A percentile compares a stretch with the other conserved stretches of the same genome.
phyloP scores from a whole-genome alignment of 768 basidiomycete genomes.

The Nidula microcarpa region DNA sequence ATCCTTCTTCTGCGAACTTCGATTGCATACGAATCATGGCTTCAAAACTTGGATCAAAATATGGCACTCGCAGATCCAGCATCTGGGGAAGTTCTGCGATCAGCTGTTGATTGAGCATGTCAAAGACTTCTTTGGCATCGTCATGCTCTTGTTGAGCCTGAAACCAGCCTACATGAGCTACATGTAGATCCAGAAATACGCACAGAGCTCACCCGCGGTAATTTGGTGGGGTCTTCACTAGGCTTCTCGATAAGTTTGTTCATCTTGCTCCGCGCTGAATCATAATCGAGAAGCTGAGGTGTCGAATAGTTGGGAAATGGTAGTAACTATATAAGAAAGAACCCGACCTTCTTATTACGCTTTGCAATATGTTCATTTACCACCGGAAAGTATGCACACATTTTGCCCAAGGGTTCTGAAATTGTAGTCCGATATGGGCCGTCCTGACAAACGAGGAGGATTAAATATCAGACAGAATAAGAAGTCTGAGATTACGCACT shows the following conservation, averaged over 20 bases:
- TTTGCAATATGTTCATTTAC: conserved; percentile 94
- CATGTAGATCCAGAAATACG: too few species aligned
- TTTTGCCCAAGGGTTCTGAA: conserved; percentile 93
- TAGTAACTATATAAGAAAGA: not conserved
- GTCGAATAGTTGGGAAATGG: not conserved
- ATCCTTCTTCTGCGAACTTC: conserved; percentile 97
- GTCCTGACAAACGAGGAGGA: conserved; percentile 51
- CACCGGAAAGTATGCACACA: conserved; percentile 92
- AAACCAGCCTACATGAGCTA: too few species aligned
- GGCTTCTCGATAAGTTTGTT: conserved; percentile 92
- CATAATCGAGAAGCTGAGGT: conserved; percentile 87
- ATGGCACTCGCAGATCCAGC: conserved; percentile 93
- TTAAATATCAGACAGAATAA: too few species aligned
- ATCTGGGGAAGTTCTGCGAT: conserved; percentile 88
- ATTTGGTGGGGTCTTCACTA: conserved; percentile 86
- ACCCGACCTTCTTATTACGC: conserved; percentile 88
- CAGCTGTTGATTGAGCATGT: conserved; percentile 89
- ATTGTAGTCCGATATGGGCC: conserved; percentile 92
- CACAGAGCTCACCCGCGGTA: conserved; percentile 62
- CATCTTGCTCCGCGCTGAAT: conserved; percentile 85
- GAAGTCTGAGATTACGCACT: conserved; percentile 40
- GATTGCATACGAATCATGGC: conserved; percentile 98
- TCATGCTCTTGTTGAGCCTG: conserved; percentile 96
- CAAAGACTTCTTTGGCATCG: conserved; percentile 91
- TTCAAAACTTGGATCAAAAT: conserved; percentile 98